These are phyloP conservation scores for Ruellia speciosa DNA, from an alignment of 305 asterid species.

Conservation along the genomic window DNA sequence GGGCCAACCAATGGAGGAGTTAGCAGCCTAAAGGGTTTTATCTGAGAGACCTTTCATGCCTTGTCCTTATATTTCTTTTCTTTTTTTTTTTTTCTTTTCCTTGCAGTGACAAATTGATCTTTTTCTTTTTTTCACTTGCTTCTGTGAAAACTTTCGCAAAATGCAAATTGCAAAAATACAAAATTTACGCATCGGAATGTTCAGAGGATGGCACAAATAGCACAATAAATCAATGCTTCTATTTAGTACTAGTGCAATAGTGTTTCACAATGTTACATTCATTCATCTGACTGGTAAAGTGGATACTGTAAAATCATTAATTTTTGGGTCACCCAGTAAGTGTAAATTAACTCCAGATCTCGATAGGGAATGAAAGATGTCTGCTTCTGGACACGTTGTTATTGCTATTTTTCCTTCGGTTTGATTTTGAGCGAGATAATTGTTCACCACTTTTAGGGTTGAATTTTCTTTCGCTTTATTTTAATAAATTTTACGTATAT, in stretches of 20 bases:
- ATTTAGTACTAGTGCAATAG: not conserved
- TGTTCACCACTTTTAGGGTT: too few species aligned
- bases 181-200: not conserved
- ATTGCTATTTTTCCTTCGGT: too few species aligned
- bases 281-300: not conserved
- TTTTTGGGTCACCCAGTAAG: not conserved
- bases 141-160: not conserved
- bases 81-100: conserved; percentile 18
- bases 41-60: conserved; percentile 52
- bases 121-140: not conserved
- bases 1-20: conserved; percentile 1
- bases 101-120: not conserved
- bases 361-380: too few species aligned
- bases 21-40: conserved; percentile 22
- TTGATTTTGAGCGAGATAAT: too few species aligned
- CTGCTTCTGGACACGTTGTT: too few species aligned
- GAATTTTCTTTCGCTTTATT: too few species aligned
- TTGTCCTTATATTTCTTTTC: conserved; percentile 27
- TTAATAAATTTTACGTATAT: too few species aligned
- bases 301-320: not conserved
- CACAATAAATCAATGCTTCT: too few species aligned
- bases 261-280: not conserved
- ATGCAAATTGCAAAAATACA: conserved; percentile 15
- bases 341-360: not conserved
- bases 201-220: not conserved